Evolutionary conservation across 805 yeast species (phyloP), one percentile per base, ranked within the genome.

Genomic region (Myxozyma monticola): DNA sequence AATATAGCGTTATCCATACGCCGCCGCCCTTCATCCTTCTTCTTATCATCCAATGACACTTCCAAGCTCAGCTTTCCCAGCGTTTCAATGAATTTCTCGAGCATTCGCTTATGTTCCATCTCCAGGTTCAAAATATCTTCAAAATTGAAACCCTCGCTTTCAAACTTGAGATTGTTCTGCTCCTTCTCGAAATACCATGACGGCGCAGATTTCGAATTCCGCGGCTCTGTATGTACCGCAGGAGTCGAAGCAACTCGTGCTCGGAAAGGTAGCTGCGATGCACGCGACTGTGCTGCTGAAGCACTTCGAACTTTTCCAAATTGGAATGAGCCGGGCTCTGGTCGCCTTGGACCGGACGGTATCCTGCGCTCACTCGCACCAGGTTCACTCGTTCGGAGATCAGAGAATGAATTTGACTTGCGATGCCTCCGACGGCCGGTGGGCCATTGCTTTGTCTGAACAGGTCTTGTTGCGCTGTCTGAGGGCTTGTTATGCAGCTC

Each of bases 11-110:
- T 83, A 59, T 85, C 85, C 60, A 91, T 71, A 57, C 98, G 74
- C 55, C 79, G 75, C 37, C 88, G 76, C 10, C 97, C 96, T 54
- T 88, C 88, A 14, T 81, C 83, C 50, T 85, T 83, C 62, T 93
- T 79, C 25, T 79, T 80, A 25, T 88, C 88, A 66, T 91, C 96
- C 48, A 87, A 65, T 46, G 89, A 85, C 87, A 93, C 88, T 63
- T 89, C 96, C 45, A 90, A 88, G 2, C 96, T 88, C 51, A 93
- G 76, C 60, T 93, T 76, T 34, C 93, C 83, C 40, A 91, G 72
- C 1, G 95, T 83, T 62, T 89, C 96, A 2, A 91, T 85, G 42
- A 91, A 80, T 67, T 88, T 82, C 63, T 91, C 97, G 37, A 91
- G 73, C 35, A 90, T 73, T 43, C 42, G 62, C 65, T 60, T 57